Conservation (phyloP, 352 stramenopile species). For the Globisporangium apiculatum region DNA sequence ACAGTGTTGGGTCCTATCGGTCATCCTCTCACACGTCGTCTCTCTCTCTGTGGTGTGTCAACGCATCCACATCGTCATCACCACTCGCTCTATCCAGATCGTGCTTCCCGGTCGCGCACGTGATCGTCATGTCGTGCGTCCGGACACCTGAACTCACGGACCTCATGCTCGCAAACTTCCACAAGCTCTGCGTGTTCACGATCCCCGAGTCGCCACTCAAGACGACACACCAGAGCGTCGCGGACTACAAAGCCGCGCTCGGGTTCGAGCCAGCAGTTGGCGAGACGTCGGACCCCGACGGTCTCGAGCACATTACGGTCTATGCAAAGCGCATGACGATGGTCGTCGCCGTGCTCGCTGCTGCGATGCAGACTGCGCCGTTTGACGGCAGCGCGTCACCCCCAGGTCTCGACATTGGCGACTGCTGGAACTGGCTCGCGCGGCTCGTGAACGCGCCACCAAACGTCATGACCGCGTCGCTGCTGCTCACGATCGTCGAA, state of each 20-base stretch:
- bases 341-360: conserved; percentile 57
- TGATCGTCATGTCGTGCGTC: conserved; percentile 75
- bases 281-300: conserved; percentile 46
- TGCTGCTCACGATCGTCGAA: conserved; percentile 74
- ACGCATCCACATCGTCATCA: too few relatives aligned
- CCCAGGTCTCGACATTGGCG: conserved; percentile 41
- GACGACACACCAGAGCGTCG: conserved; percentile 35
- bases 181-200: conserved; percentile 70
- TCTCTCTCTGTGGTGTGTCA: not conserved
- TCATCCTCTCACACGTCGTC: not conserved
- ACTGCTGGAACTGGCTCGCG: conserved; percentile 72
- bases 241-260: conserved; percentile 59
- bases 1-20: too few relatives aligned
- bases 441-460: conserved; percentile 61
- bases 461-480: conserved; percentile 59
- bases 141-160: conserved; percentile 64
- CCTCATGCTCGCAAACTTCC: conserved; percentile 62
- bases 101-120: conserved; percentile 63
- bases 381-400: conserved; percentile 51
- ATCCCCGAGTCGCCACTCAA: conserved; percentile 59
- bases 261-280: conserved; percentile 62
- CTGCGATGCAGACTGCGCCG: conserved; percentile 60
- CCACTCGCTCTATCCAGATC: conserved; percentile 19
- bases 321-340: conserved; percentile 80
- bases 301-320: conserved; percentile 67